Percentiles rank a stretch among this genome's conserved stretches.
These are phyloP conservation scores for Anthracocystis walkeri DNA, from an alignment of 1,284 basidiomycete species.

Conservation along the genomic window DNA sequence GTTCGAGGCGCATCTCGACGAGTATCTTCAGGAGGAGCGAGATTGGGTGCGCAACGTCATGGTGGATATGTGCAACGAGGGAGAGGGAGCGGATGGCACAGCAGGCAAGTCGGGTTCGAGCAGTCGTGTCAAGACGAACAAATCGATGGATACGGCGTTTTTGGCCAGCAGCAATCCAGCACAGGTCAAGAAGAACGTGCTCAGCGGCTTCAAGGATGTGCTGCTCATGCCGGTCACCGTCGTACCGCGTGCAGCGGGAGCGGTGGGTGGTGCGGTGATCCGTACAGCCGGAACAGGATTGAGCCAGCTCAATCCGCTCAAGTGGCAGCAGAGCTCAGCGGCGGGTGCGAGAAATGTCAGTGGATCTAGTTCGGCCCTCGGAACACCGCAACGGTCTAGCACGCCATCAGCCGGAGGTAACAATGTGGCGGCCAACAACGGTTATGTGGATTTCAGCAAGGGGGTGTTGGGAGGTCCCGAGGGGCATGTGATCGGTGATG, in stretches of 20 bases:
- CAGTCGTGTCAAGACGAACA: conserved; percentile 11
- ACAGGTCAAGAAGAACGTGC: conserved; percentile 88
- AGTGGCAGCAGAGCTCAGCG: conserved; percentile 48
- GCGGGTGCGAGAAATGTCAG: conserved; percentile 18
- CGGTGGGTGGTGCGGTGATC: conserved; percentile 71
- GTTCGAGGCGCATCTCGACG: conserved; percentile 95
- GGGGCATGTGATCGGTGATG: conserved; percentile 35
- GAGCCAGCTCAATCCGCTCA: conserved; percentile 55
- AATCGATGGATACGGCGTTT: conserved; percentile 73
- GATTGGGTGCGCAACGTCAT: conserved; percentile 82
- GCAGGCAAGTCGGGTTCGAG: conserved; percentile 60
- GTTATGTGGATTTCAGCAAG: conserved; percentile 58
- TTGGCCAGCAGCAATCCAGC: conserved; percentile 87
- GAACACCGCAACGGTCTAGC: conserved; percentile 15
- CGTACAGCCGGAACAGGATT: conserved; percentile 55
- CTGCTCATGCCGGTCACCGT: conserved; percentile 94
- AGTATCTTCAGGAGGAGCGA: conserved; percentile 93
- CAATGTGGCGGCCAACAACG: conserved; percentile 29
- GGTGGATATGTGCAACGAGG: conserved; percentile 80
- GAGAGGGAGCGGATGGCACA: conserved; percentile 76
- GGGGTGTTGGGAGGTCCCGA: conserved; percentile 42
- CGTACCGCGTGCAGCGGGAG: conserved; percentile 83
- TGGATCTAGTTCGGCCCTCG: conserved; percentile 9
- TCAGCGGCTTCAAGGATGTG: conserved; percentile 89
- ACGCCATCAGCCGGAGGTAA: conserved; percentile 11